Conservation (phyloP, 176 grass and related monocot genomes). For the Thinopyrum elongatum region DNA sequence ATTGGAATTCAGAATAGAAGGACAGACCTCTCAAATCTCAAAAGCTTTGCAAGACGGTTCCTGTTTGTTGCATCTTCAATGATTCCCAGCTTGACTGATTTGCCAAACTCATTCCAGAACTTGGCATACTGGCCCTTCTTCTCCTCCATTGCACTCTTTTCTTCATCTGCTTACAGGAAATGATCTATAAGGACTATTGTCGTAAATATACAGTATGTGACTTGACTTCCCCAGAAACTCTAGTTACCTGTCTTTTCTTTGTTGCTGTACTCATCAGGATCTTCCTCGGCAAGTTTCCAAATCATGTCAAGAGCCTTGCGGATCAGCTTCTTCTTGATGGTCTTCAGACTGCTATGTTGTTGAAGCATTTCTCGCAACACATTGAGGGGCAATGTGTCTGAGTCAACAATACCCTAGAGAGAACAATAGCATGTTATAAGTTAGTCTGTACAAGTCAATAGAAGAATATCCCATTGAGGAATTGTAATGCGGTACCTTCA, state of each 20-base stretch:
- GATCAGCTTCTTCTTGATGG: conserved; percentile 97
- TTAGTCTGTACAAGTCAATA: too few relatives aligned
- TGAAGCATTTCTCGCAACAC: conserved; percentile 98
- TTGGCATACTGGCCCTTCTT: conserved; percentile 88
- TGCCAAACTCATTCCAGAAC: conserved; percentile 99
- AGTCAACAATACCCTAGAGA: conserved; percentile 89
- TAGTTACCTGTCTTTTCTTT: conserved; percentile 88
- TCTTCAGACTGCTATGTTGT: conserved; percentile 94
- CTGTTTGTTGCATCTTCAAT: conserved; percentile 99
- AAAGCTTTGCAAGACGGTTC: conserved; percentile 92
- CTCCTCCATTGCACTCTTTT: conserved; percentile 72
- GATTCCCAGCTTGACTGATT: conserved; percentile 96
- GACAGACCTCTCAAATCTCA: conserved; percentile 88
- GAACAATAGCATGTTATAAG: background rate
- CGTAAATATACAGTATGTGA: background rate
- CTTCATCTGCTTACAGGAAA: conserved; percentile 49
- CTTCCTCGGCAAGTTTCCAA: conserved; percentile 82
- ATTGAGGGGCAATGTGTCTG: conserved; percentile 92
- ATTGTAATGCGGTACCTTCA: conserved; percentile 77
- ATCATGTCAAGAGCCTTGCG: conserved; percentile 98
- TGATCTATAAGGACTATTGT: background rate
- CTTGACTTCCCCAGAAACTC: background rate
- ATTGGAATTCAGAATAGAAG: background rate
- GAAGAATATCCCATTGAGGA: too few relatives aligned
- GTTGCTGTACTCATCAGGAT: conserved; percentile 89